These are phyloP conservation scores for Puccinia coronata DNA, from an alignment of 1,284 basidiomycete genomes.

Conservation along the genomic window DNA sequence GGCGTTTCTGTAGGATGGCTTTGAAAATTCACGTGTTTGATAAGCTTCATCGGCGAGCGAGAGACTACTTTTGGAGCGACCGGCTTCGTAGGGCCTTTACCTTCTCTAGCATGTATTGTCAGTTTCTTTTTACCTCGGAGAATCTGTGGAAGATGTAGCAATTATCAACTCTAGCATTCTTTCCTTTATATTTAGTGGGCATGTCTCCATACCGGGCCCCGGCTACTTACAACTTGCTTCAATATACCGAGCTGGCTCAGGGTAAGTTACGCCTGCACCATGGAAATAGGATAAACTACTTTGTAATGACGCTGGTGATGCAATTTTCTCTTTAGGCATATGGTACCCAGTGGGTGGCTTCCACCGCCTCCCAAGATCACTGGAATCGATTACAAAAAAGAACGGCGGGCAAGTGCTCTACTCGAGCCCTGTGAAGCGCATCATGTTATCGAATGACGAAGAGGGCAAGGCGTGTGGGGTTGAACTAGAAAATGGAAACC, in stretches of 20 bases:
- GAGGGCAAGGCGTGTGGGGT: slow-evolving; percentile 59
- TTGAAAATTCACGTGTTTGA: slow-evolving; percentile 48
- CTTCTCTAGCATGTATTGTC: slow-evolving; percentile 61
- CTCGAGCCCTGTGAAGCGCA: slow-evolving; percentile 59
- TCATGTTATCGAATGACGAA: slow-evolving; percentile 57
- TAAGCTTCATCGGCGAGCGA: slow-evolving; percentile 45
- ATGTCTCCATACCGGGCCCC: slow-evolving; percentile 64
- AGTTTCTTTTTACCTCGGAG: slow-evolving; percentile 35
- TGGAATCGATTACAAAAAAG: slow-evolving; percentile 61
- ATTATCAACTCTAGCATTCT: not conserved
- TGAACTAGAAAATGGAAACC: slow-evolving; percentile 60
- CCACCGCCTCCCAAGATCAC: slow-evolving; percentile 57
- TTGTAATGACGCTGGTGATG: not conserved
- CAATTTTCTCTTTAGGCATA: slow-evolving; percentile 59
- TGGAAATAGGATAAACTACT: not conserved
- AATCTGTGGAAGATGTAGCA: slow-evolving; percentile 34
- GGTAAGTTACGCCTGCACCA: slow-evolving; percentile 2
- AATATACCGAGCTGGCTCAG: slow-evolving; percentile 64
- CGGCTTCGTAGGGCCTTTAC: slow-evolving; percentile 62
- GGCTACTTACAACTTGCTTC: slow-evolving; percentile 63
- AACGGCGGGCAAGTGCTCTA: slow-evolving; percentile 61
- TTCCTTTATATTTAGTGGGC: slow-evolving; percentile 55
- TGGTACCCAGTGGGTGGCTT: slow-evolving; percentile 65
- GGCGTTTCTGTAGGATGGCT: slow-evolving; percentile 33
- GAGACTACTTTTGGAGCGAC: slow-evolving; percentile 62